Evolutionary conservation across 2,329 filamentous ascomycete species (phyloP).

Genomic region (Ophiocordyceps polyrhachis-furcata): DNA sequence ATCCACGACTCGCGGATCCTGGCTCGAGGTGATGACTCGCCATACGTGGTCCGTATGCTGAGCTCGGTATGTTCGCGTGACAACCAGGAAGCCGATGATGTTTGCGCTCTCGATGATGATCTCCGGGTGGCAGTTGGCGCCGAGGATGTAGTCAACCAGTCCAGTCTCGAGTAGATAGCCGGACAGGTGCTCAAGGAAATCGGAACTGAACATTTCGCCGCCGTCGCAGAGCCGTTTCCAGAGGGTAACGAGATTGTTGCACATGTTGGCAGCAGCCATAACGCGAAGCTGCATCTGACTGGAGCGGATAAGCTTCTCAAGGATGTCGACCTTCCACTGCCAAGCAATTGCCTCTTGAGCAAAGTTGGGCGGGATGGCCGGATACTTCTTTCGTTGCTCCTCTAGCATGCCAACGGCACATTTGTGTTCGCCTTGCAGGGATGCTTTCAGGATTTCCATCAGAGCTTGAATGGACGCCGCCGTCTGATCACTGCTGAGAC

Average conservation of each 20-base stretch:
- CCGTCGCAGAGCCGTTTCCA: conserved; percentile 39
- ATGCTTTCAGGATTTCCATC: conserved; percentile 22
- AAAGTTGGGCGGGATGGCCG: conserved; percentile 18
- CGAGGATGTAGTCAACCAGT: conserved; percentile 72
- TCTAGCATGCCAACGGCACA: conserved; percentile 13
- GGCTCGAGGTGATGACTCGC: conserved; percentile 62
- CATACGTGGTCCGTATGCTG: conserved; percentile 65
- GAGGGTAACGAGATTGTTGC: conserved; percentile 45
- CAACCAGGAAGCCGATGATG: conserved; percentile 70
- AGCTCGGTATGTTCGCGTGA: conserved; percentile 54
- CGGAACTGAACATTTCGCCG: conserved; percentile 17
- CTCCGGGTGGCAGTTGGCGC: conserved; percentile 81
- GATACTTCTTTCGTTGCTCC: conserved; percentile 11
- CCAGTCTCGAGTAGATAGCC: conserved; percentile 49
- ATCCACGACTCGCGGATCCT: conserved; percentile 69
- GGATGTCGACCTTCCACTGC: conserved; percentile 51
- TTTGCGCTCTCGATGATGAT: conserved; percentile 67
- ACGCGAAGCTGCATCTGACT: conserved; percentile 84
- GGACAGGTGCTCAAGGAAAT: conserved; percentile 48
- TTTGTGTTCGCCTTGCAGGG: conserved; percentile 18
- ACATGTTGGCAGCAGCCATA: conserved; percentile 57
- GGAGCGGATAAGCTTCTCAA: conserved; percentile 58
- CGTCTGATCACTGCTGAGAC: conserved; percentile 27
- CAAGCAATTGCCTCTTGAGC: conserved; percentile 32
- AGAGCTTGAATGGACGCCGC: conserved; percentile 20